Evolutionary conservation across 1,284 basidiomycete species (phyloP), one percentile per base, ranked within the genome.

Genomic region (Rhizoctonia solani): DNA sequence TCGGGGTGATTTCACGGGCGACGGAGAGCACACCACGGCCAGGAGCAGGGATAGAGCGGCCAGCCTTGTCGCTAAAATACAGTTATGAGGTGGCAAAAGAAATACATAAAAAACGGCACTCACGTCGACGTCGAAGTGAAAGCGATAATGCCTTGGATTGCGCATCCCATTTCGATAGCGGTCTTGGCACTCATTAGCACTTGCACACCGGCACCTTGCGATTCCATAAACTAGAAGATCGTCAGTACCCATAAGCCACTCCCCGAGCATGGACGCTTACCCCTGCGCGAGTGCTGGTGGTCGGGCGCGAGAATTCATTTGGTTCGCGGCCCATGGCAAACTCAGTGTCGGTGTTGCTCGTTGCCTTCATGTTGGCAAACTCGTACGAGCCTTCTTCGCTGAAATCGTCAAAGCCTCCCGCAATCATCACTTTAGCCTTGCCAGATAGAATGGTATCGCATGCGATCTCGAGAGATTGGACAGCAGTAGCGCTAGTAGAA

Each of bases 331-430:
- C 97, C 87, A 97, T 97, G 8, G 95, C 95, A 74, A 98, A 91
- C 79, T 99, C 97, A 41, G 93, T 92, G 77, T 95, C 92, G 4
- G 95, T 90, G 75, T 96, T 98, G 79, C 92, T 95, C 5, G 97
- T 99, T 4, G 97, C 97, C 80, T 98, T 97, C 97, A 99, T 99
- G 83, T 98, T 98, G 67, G 95, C 96, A 78, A 95, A 95, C 79
- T 98, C 95, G 78, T 87, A 96, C 19, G 95, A 96, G 23, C 95
- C 95, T 78, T 98, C 95, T 79, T 99, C 97, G 73, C 90, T 92
- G 76, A 98, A 87, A 78, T 99, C 97, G 75, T 99, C 97, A 80
- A 95, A 98, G 68, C 96, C 97, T 79, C 97, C 97, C 47, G 96
- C 92, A 71, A 99, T 89, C 97, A 99, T 99, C 76, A 99, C 88